Evolutionary conservation across 148 eudicot genomes (phyloP), one percentile per base, ranked within the genome.

Genomic region (Rhododendron molle): DNA sequence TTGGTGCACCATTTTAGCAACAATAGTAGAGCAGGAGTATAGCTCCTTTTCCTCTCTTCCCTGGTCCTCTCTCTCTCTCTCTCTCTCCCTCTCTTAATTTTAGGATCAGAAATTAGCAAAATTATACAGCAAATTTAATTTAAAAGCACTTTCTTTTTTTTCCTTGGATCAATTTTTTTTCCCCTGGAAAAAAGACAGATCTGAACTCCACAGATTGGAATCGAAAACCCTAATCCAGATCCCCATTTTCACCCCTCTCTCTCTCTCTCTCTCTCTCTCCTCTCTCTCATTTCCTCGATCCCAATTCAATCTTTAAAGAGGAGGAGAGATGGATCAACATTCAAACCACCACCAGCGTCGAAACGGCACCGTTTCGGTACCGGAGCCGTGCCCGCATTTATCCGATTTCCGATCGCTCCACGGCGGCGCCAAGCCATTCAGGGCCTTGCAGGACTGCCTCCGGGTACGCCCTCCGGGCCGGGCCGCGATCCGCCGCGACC

Each of bases 381-480:
- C 87, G 3, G 81, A 47, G 23, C 86, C 85, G 21, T 93, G 95
- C 28, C 88, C 86, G 28, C 96, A 94, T 82, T 85, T 94, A 38
- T 52, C 83, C n/a, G 92, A 88, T 7, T 93, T 90, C 88, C 90
- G 91, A 85, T 90, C 94, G 69, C 78, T 74, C 26, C 87, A 84
- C 46, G 83, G 82, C 80, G 92, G 93, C 43, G 65, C 90, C 32
- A 86, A 88, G 78, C 94, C 92, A 3, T 91, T 93, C 83, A 84
- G 88, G 38, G 90, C 89, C 23, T 73, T 93, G 23, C 92, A 87
- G 46, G 89, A 60, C 44, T 90, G 91, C 82, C 85, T 93, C 52
- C 87, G 88, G 50, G 89, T 91, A 86, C 86, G 88, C 52, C 94
- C 92, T 14, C 90, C 86, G 56, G 94, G 94, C 21, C 92, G 92